phyloP scores from a whole-genome alignment of 2,329 filamentous ascomycete species.

The Penicillium sp. region DNA sequence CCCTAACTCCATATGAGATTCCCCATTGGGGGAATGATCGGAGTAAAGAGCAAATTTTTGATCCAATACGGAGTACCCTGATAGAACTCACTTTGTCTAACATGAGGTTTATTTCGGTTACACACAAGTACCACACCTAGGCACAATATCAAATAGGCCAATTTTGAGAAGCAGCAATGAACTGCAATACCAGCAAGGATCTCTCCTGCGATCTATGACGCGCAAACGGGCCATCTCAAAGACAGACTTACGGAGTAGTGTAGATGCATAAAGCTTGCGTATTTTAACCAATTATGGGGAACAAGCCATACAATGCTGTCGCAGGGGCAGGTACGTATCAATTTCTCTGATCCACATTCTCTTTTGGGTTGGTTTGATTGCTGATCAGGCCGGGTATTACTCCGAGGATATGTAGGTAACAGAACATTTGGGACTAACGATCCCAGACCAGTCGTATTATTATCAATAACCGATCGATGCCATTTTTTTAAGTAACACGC shows the following conservation, averaged over 20 bases:
- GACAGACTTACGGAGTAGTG: neutral
- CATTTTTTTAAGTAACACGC: neutral
- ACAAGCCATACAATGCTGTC: neutral
- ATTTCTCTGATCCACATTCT: neutral
- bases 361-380: slow-evolving; percentile 1
- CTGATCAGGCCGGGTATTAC: slow-evolving; percentile 4
- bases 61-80: neutral
- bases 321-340: neutral
- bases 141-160: neutral
- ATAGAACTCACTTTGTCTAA: neutral
- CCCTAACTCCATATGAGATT: neutral
- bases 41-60: neutral
- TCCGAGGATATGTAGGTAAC: neutral
- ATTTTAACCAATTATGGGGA: neutral
- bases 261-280: neutral
- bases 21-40: slow-evolving; percentile 4
- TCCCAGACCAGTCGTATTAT: neutral
- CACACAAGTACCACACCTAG: slow-evolving; percentile 1
- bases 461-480: neutral
- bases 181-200: neutral
- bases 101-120: slow-evolving; percentile 9
- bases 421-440: neutral
- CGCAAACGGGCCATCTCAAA: neutral
- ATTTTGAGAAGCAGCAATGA: neutral
- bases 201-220: neutral